Evolutionary conservation across 2,329 filamentous ascomycete species (phyloP).

Genomic region (Apiospora koreana): DNA sequence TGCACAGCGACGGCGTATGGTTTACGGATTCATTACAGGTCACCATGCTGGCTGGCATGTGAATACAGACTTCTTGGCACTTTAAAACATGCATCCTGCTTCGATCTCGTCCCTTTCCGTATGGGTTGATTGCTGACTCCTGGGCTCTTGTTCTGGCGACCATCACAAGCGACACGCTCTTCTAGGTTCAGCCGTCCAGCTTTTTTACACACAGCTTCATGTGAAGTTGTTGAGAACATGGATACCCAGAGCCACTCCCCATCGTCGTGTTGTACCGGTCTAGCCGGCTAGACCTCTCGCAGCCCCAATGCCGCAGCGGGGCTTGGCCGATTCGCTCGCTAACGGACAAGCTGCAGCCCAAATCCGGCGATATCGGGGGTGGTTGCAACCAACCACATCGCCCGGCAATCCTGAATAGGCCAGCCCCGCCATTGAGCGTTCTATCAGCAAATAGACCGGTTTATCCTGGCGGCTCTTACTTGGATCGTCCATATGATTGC

Average conservation of each 20-base stretch:
- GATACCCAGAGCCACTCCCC: background rate
- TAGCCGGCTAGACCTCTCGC: background rate
- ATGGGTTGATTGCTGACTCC: background rate
- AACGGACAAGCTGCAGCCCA: background rate
- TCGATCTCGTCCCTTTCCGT: background rate
- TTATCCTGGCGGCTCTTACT: background rate
- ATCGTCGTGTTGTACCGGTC: background rate
- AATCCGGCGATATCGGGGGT: constrained; percentile 9
- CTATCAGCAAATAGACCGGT: background rate
- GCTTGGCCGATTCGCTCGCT: constrained; percentile 3
- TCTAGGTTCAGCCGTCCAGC: background rate
- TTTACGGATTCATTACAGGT: constrained; percentile 4
- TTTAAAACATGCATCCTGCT: background rate
- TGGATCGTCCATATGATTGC: background rate
- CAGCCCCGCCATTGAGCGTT: background rate
- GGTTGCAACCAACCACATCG: background rate
- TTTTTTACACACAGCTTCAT: background rate
- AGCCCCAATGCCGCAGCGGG: constrained; percentile 1
- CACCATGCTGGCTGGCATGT: background rate
- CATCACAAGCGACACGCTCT: background rate
- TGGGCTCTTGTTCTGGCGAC: background rate
- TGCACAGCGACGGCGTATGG: constrained; percentile 3
- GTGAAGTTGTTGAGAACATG: background rate
- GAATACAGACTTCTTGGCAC: background rate
- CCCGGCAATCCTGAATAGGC: constrained; percentile 6